Conservation (phyloP, 305 asterid species). For the Plantago lanceolata region DNA sequence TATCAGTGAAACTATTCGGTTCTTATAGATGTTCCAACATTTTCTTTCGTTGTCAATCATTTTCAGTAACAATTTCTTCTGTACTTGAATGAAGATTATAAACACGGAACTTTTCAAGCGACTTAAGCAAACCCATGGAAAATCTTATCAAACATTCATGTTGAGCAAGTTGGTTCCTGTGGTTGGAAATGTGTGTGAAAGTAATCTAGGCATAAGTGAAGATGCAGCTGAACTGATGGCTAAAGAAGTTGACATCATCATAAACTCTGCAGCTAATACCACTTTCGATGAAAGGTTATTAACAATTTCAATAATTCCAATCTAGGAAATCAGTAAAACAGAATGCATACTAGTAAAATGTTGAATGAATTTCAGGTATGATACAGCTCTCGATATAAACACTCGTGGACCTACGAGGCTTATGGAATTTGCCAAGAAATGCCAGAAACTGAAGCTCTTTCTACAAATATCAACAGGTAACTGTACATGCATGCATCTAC, state of each 20-base stretch:
- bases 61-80: background rate
- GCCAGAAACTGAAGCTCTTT: slow-evolving; percentile 72
- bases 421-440: slow-evolving; percentile 70
- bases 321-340: background rate
- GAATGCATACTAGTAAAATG: background rate
- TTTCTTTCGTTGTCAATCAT: background rate
- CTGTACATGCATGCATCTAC: slow-evolving; percentile 12
- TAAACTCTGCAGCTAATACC: slow-evolving; percentile 90
- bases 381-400: slow-evolving; percentile 80
- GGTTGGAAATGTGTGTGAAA: slow-evolving; percentile 76
- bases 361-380: slow-evolving; percentile 56
- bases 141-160: slow-evolving; percentile 75
- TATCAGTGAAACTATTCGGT: background rate
- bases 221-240: slow-evolving; percentile 47
- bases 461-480: slow-evolving; percentile 73
- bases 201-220: slow-evolving; percentile 63
- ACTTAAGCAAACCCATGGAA: slow-evolving; percentile 75
- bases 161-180: slow-evolving; percentile 83
- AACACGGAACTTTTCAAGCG: slow-evolving; percentile 70
- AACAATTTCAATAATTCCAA: background rate
- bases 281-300: slow-evolving; percentile 84
- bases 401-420: slow-evolving; percentile 79
- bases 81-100: slow-evolving; percentile 42
- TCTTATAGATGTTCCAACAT: background rate
- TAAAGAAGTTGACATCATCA: slow-evolving; percentile 66